These are phyloP conservation scores for Pleurozium schreberi DNA, from an alignment of 225 moss, liverwort and hornwort genomes.

Conservation along the genomic window DNA sequence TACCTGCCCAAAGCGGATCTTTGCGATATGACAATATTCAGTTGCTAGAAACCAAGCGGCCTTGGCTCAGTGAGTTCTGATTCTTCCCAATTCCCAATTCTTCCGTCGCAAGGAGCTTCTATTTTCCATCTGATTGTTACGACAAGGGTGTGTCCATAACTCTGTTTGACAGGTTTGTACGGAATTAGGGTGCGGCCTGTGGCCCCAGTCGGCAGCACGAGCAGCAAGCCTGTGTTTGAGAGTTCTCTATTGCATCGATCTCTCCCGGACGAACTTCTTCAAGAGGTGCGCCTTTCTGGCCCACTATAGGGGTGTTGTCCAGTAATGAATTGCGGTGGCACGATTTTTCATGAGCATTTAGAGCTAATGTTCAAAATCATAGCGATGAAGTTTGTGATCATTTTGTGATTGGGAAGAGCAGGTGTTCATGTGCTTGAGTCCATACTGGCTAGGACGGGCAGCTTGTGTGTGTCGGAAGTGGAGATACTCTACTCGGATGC, in stretches of 20 bases:
- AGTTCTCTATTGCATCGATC: constrained; percentile 58
- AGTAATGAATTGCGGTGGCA: not conserved
- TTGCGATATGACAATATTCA: constrained; percentile 38
- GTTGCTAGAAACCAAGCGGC: constrained; percentile 70
- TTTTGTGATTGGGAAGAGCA: constrained; percentile 17
- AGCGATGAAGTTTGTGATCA: not conserved
- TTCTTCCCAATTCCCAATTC: not conserved
- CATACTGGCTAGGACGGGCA: constrained; percentile 69
- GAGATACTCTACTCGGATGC: constrained; percentile 68
- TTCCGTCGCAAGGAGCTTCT: not conserved
- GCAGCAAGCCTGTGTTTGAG: constrained; percentile 65
- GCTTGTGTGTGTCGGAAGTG: constrained; percentile 98
- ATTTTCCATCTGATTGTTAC: not conserved
- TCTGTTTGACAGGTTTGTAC: constrained; percentile 61
- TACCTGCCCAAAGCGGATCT: constrained; percentile 23
- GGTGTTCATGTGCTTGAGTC: constrained; percentile 70
- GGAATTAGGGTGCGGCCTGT: constrained; percentile 91
- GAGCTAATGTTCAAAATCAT: not conserved
- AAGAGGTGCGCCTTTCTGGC: constrained; percentile 48
- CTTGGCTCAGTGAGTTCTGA: constrained; percentile 78
- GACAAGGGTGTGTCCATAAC: not conserved
- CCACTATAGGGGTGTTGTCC: not conserved
- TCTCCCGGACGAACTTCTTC: constrained; percentile 97
- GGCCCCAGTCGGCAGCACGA: constrained; percentile 78
- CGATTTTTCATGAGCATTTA: not conserved